Conservation (phyloP, 106 monocot genomes). For the Hemerocallis citrina region DNA sequence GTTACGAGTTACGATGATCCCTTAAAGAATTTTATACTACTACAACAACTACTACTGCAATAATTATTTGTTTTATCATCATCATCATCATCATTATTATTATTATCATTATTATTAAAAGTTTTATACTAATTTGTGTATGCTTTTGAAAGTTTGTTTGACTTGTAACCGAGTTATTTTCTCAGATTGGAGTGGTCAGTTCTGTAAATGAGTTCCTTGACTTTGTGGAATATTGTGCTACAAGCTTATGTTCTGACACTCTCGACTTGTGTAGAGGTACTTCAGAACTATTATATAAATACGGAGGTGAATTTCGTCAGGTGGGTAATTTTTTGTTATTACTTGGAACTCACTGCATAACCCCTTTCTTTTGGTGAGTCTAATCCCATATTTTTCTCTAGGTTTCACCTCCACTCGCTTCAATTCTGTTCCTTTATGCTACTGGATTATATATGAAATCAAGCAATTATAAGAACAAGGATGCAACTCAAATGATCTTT, state of each 20-base stretch:
- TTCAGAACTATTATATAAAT: constrained; percentile 24
- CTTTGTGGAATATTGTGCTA: constrained; percentile 31
- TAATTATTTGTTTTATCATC: too few species aligned
- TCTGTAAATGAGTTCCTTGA: constrained; percentile 38
- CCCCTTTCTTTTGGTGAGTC: not conserved
- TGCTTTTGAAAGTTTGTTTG: not conserved
- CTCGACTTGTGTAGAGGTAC: constrained; percentile 15
- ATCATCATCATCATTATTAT: too few species aligned
- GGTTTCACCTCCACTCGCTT: constrained; percentile 45
- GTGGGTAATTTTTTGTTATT: constrained; percentile 20
- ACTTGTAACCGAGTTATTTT: constrained; percentile 3
- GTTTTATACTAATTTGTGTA: too few species aligned
- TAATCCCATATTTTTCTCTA: constrained; percentile 8
- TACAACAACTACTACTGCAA: too few species aligned
- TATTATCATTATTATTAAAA: too few species aligned
- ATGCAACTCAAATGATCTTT: constrained; percentile 1
- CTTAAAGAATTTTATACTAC: too few species aligned
- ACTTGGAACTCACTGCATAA: not conserved
- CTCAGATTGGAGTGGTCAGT: constrained; percentile 38
- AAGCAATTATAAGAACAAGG: not conserved
- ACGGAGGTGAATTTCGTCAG: constrained; percentile 26
- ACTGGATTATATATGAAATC: constrained; percentile 34
- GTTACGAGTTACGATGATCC: too few species aligned
- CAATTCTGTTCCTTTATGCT: constrained; percentile 53
- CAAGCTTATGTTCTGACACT: constrained; percentile 20